Conservation (phyloP, 441 rosid genomes). For the Adansonia gregorii region DNA sequence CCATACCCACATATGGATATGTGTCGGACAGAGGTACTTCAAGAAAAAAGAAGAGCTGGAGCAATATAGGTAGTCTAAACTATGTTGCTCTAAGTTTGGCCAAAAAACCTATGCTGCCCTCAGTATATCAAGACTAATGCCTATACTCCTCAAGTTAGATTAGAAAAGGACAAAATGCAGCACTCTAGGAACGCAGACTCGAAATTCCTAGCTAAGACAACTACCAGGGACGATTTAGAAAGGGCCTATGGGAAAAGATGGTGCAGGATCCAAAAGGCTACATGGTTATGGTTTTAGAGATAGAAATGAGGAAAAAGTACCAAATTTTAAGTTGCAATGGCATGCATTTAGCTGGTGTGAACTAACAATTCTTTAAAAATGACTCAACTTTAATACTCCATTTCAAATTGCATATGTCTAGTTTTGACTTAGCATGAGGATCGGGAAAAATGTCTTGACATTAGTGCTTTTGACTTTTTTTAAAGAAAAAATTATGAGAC, state of each 20-base stretch:
- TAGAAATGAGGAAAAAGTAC: not conserved
- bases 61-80: not conserved
- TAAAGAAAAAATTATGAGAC: too few species aligned
- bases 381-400: not conserved
- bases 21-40: too few species aligned
- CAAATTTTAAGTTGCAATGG: not conserved
- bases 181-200: not conserved
- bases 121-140: not conserved
- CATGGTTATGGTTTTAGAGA: not conserved
- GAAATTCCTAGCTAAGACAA: constrained; percentile 2
- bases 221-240: constrained; percentile 6
- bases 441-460: not conserved
- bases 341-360: not conserved
- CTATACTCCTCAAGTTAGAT: not conserved
- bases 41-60: too few species aligned
- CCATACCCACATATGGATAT: too few species aligned
- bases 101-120: not conserved
- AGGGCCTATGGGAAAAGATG: not conserved
- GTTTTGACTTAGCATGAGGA: not conserved
- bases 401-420: too few species aligned
- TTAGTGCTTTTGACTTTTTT: not conserved
- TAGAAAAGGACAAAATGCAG: not conserved
- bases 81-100: not conserved
- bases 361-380: not conserved
- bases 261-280: not conserved